Conservation (phyloP, 345 rosid species). For the Eucalyptus tenuipes region DNA sequence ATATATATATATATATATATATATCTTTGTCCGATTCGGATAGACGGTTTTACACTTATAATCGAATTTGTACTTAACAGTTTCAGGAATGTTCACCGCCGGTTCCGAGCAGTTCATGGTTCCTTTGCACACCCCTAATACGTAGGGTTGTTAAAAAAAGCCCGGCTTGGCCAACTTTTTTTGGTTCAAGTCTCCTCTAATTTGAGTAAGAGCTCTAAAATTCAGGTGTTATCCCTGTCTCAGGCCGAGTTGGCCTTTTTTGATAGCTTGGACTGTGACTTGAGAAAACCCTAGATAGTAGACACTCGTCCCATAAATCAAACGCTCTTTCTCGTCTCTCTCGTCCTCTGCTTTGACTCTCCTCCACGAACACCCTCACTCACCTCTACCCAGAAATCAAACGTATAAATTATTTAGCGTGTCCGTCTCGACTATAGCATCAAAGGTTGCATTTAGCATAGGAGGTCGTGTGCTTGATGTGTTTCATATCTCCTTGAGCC, state of each 20-base stretch:
- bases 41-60: neutral
- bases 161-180: neutral
- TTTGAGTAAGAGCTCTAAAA: neutral
- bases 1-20: no score
- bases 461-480: neutral
- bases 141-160: neutral
- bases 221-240: neutral
- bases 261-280: neutral
- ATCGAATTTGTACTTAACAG: neutral
- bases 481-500: neutral
- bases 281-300: neutral
- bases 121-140: neutral
- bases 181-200: neutral
- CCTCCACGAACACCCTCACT: neutral
- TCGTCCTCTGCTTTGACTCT: neutral
- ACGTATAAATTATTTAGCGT: neutral
- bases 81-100: neutral
- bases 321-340: neutral
- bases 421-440: no score
- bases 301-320: neutral
- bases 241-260: neutral
- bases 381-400: neutral
- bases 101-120: rapidly evolving
- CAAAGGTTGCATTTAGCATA: neutral
- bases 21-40: rapidly evolving